Percentiles rank a stretch among this genome's conserved stretches.
phyloP scores from a whole-genome alignment of 2,329 filamentous ascomycete genomes.

The Sporothrix dimorphospora region DNA sequence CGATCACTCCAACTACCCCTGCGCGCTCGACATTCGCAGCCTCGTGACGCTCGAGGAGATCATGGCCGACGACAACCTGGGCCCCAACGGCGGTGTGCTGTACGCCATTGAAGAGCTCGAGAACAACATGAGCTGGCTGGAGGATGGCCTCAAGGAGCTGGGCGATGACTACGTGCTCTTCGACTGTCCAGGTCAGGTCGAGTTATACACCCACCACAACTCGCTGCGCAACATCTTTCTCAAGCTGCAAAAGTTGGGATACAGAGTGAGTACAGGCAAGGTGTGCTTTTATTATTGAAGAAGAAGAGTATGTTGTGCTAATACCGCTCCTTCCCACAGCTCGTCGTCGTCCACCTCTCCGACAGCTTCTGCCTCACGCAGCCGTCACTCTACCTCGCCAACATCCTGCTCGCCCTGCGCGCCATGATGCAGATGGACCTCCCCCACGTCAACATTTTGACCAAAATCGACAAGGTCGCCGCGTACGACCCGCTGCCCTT shows the following conservation, averaged over 20 bases:
- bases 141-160: slow-evolving; percentile 75
- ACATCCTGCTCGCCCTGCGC: slow-evolving; percentile 86
- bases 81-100: slow-evolving; percentile 88
- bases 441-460: slow-evolving; percentile 92
- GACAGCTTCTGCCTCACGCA: slow-evolving; percentile 93
- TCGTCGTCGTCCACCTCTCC: slow-evolving; percentile 90
- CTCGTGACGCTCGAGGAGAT: slow-evolving; percentile 91
- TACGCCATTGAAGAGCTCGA: slow-evolving; percentile 96
- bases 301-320: no score
- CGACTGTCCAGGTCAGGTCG: slow-evolving; percentile 95
- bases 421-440: slow-evolving; percentile 99
- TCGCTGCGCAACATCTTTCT: slow-evolving; percentile 92
- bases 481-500: slow-evolving; percentile 87
- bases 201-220: slow-evolving; percentile 93
- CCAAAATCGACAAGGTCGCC: slow-evolving; percentile 93
- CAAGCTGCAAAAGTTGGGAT: slow-evolving; percentile 85
- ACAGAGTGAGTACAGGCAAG: slow-evolving; percentile 70
- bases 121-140: slow-evolving; percentile 90
- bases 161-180: slow-evolving; percentile 93
- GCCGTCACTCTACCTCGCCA: slow-evolving; percentile 92
- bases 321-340: slow-evolving; percentile 53
- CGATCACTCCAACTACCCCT: slow-evolving; percentile 85
- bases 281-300: neutral
- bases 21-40: slow-evolving; percentile 86
- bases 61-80: slow-evolving; percentile 87